Base-by-base conservation (phyloP, 257 asterid species). In the Oldenlandia corymbosa region DNA sequence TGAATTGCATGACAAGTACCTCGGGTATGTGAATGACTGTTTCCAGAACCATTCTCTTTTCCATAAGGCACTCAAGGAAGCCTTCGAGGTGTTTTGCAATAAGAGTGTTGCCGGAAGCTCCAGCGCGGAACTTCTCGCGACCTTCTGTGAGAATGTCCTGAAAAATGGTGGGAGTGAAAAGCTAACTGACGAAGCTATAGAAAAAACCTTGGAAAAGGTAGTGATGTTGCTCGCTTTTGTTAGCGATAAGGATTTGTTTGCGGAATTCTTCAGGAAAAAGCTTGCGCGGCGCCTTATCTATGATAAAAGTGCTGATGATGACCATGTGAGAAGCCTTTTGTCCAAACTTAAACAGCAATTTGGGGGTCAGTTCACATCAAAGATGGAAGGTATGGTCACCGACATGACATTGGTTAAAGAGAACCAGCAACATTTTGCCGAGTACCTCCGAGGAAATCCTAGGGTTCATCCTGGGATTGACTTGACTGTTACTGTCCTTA, bases 341-440 rank as follows among this genome's bases (percentile, higher is more conserved):
- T 69, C 83, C 5, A 84, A 82, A 78, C 39, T 82, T 67, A 82
- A 84, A 73, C 86, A 80, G 49, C 83, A 71, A 50, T 84, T 72
- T 47, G 88, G 91, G 50, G 84, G 74, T n/a, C 84, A 75, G 34
- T 84, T 73, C n/a, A n/a, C n/a, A n/a, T n/a, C n/a, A n/a, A n/a
- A n/a, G n/a, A n/a, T n/a, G n/a, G n/a, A n/a, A n/a, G 64, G 82
- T 84, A 26, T 84, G 91, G 84, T 84, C 41, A 85, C 86, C n/a
- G 88, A 85, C 79, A 59, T 80, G 74, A 72, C 79, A 0, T 64
- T 85, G 53, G 75, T 85, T 23, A 82, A 74, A 69, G 92, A 85
- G 58, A 72, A 63, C 65, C 81, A 80, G 47, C 74, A 13, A 21
- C n/a, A n/a, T n/a, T n/a, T n/a, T n/a, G n/a, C n/a, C n/a, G n/a